Evolutionary conservation across 495 filamentous ascomycete species (phyloP).

Genomic region (Penicillium coprophilum): DNA sequence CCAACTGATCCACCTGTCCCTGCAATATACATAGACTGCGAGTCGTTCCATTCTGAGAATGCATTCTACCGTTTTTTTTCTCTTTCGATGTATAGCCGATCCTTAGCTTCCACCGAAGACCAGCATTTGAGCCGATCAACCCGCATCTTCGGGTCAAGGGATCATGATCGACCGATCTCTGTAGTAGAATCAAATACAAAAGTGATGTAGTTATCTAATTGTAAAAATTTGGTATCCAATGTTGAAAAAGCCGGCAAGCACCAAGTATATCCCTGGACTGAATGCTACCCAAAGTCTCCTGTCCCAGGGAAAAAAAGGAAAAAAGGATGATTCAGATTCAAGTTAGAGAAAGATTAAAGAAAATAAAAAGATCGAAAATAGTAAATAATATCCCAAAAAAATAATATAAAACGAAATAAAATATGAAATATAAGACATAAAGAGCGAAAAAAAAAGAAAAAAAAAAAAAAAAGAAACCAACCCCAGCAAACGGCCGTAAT

Average conservation of each 20-base stretch:
- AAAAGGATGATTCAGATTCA: constrained; percentile 1
- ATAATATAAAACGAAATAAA: background rate
- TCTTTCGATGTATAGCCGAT: background rate
- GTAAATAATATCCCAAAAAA: background rate
- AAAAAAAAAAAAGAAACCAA: constrained; percentile 15
- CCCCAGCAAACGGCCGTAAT: constrained; percentile 26
- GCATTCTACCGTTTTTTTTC: constrained; percentile 13
- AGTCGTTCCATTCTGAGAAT: constrained; percentile 23
- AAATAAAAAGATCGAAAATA: constrained; percentile 7
- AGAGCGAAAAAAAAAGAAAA: constrained; percentile 11
- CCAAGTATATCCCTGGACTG: background rate
- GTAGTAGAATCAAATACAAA: background rate
- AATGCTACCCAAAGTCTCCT: background rate
- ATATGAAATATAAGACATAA: constrained; percentile 5
- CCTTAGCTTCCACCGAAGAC: constrained; percentile 21
- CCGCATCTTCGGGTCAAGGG: constrained; percentile 21
- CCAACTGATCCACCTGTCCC: constrained; percentile 24
- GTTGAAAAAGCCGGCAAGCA: background rate
- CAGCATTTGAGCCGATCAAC: constrained; percentile 30
- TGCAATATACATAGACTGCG: constrained; percentile 28
- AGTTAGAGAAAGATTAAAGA: constrained; percentile 16
- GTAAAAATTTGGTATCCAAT: too few species aligned
- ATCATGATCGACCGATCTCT: constrained; percentile 18
- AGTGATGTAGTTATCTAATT: too few species aligned
- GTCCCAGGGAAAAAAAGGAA: background rate